Evolutionary conservation across 176 grass and related monocot species (phyloP).

Genomic region (Aegilops sharonensis): DNA sequence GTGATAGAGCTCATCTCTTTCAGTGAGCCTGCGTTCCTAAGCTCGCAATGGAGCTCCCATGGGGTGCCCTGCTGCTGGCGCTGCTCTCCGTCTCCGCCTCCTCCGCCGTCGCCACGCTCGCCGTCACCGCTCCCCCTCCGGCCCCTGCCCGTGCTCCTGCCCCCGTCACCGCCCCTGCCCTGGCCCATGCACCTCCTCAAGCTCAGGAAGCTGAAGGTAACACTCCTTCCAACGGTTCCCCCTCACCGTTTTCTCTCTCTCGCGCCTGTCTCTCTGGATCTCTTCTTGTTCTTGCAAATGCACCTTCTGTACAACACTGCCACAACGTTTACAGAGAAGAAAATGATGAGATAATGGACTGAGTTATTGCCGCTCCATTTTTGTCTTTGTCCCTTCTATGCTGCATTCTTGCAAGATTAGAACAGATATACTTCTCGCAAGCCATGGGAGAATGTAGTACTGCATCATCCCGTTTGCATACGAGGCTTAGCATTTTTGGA

Average conservation of each 20-base stretch:
- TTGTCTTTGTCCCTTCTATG: not conserved
- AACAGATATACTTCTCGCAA: not conserved
- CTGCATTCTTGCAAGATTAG: conserved; percentile 13
- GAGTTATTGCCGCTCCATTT: not conserved
- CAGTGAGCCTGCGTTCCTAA: not conserved
- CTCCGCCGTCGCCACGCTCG: conserved; percentile 29
- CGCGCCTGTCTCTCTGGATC: not conserved
- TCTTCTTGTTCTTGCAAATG: not conserved
- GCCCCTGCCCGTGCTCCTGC: not conserved
- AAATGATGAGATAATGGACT: not conserved
- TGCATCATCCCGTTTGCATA: not conserved
- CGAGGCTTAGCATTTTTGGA: not conserved
- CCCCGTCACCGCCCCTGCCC: not conserved
- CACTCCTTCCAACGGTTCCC: not conserved
- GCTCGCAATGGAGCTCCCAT: conserved; percentile 40
- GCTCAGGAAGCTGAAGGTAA: conserved; percentile 38
- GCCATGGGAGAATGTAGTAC: not conserved
- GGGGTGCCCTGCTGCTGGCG: conserved; percentile 9
- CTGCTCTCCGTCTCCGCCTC: conserved; percentile 27
- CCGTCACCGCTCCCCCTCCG: conserved; percentile 30
- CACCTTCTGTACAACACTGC: not conserved
- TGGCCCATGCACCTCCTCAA: conserved; percentile 6
- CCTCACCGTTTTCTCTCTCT: not conserved
- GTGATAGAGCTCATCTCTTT: not conserved
- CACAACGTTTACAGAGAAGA: not conserved